Percentiles rank a stretch among this genome's conserved stretches.
Conservation (phyloP, 345 rosid species). For the Capsella bursapastoris region DNA sequence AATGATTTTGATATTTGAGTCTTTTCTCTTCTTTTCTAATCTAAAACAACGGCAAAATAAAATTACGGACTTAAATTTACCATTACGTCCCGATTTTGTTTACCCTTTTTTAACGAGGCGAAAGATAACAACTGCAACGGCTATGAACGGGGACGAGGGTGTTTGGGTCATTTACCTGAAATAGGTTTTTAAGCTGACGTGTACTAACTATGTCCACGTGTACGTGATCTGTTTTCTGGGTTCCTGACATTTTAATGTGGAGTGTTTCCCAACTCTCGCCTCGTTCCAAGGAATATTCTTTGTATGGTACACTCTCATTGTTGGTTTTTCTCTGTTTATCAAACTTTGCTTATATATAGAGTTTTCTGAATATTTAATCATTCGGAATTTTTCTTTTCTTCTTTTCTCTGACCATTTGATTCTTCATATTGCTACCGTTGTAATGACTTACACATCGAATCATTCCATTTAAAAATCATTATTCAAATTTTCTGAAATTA, state of each 20-base stretch:
- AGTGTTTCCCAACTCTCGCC: conserved; percentile 41
- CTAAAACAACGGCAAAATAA: conserved; percentile 11
- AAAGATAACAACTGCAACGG: conserved; percentile 39
- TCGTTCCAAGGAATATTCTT: conserved; percentile 50
- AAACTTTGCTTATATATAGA: conserved; percentile 14
- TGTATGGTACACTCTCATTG: conserved; percentile 43
- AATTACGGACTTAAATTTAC: conserved; percentile 39
- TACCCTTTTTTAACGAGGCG: conserved; percentile 6
- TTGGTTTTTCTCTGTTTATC: conserved; percentile 20
- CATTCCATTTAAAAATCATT: conserved; percentile 19
- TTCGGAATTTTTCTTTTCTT: not conserved
- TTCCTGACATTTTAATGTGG: conserved; percentile 37
- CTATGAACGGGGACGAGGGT: conserved; percentile 44
- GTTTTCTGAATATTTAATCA: conserved; percentile 14
- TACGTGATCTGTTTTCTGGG: conserved; percentile 27
- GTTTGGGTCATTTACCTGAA: conserved; percentile 6
- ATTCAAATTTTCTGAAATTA: conserved; percentile 18
- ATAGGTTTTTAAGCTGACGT: conserved; percentile 29
- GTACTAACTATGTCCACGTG: conserved; percentile 35
- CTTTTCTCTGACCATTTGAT: conserved; percentile 10
- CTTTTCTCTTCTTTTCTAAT: not conserved
- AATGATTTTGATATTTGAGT: conserved; percentile 30
- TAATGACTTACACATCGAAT: conserved; percentile 37
- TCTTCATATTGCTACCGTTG: conserved; percentile 40
- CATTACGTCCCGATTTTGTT: conserved; percentile 34